Percentiles rank a stretch among this genome's conserved stretches.
Evolutionary conservation across 2,329 filamentous ascomycete species (phyloP).

Genomic region (Exophiala calicioides): DNA sequence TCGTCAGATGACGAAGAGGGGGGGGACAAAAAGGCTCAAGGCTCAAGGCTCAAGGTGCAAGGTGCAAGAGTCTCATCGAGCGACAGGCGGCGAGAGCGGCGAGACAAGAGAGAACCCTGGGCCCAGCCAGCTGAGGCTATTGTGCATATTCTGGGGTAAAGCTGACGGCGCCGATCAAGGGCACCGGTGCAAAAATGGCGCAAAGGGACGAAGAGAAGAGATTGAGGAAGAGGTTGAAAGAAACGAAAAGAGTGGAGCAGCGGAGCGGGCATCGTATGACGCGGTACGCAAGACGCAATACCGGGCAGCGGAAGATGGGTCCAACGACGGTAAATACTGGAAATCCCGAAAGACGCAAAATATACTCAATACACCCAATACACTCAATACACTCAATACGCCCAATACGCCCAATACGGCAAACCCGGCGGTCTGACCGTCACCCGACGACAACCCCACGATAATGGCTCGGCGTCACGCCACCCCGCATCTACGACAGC

Average conservation of each 20-base stretch:
- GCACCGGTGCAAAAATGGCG: neutral
- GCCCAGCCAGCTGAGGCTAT: too few species aligned
- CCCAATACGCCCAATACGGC: neutral
- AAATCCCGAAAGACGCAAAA: neutral
- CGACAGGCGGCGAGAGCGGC: too few species aligned
- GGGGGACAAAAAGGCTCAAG: too few species aligned
- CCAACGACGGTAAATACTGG: neutral
- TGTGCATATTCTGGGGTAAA: neutral
- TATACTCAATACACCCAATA: neutral
- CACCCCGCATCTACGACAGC: constrained; percentile 1
- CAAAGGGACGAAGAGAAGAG: too few species aligned
- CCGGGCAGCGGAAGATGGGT: neutral
- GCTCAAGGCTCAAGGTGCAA: too few species aligned
- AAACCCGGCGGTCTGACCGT: constrained; percentile 1
- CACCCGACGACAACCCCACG: neutral
- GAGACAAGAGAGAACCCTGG: too few species aligned
- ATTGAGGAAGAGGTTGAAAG: too few species aligned
- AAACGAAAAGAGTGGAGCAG: neutral
- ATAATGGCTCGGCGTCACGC: neutral
- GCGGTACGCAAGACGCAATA: neutral
- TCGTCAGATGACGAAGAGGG: too few species aligned
- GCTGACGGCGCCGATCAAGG: neutral
- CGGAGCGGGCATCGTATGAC: too few species aligned
- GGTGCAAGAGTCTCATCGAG: too few species aligned
- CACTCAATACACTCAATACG: neutral